Base-by-base conservation (phyloP, 2,329 filamentous ascomycete species). In the Zymoseptoria crescenta region DNA sequence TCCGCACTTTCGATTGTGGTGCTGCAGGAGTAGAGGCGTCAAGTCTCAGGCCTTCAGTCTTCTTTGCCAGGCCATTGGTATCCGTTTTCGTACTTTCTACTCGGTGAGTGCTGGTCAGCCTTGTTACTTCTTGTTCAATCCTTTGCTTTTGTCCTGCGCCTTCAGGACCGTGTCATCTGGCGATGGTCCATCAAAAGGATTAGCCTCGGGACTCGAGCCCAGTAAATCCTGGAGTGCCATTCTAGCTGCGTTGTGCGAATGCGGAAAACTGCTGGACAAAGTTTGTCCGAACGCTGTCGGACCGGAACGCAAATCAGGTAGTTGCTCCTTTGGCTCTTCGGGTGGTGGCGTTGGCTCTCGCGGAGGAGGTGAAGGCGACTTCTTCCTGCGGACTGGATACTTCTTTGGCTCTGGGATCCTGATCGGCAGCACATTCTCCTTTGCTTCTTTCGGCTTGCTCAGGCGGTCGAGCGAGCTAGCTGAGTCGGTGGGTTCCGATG, bases 401-500 rank as follows among this genome's bases (percentile, higher is more conserved):
- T 68, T 88, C 75, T 96, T 97, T 65, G 81, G 81, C 56, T 85
- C 83, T 56, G 84, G 82, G 64, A 87, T 91, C 8, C 59, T 29
- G 1, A 52, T 50, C 8, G 68, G 66, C 24, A 49, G 29, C 10
- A 61, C 63, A 41, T 68, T 68, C 54, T 69, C 65, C 51, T 69
- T 71, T 4, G 55, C 41, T 16, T 68, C 62, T 53, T 61, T 68
- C 4, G 67, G 57, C 54, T 65, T 65, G 27, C 69, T 74, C 57
- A 79, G 71, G 55, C 75, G 74, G 60, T 80, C 77, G 49, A 79
- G 70, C 45, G 78, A 72, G 27, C 74, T 72, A n/a, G 77, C 63
- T 1, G 76, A 71, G 21, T 66, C 61, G n/a, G 55, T 56, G 16
- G 59, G 41, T 24, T 60, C 49, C 16, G 27, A 30, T 29, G 56